Conservation (phyloP, 1,284 basidiomycete genomes). For the Tilletia indica region DNA sequence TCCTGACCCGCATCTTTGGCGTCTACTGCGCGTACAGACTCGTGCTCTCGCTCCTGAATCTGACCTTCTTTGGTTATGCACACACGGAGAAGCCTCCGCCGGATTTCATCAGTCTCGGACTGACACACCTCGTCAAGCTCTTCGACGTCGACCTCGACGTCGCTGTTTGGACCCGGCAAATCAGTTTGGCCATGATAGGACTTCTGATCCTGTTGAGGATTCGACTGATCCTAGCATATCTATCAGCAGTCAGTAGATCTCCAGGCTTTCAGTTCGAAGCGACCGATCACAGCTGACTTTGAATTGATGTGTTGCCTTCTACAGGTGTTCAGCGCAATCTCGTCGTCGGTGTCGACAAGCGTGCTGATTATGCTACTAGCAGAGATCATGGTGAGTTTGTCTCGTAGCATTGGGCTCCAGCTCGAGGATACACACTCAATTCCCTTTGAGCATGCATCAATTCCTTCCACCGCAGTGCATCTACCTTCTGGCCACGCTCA, state of each 20-base stretch:
- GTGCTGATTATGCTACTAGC: conserved; percentile 58
- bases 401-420: too few relatives aligned
- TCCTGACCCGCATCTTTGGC: conserved; percentile 54
- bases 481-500: conserved; percentile 58
- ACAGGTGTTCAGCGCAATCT: conserved; percentile 56
- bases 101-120: conserved; percentile 50
- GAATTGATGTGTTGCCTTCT: neutral
- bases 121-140: conserved; percentile 49
- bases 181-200: conserved; percentile 56
- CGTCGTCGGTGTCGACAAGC: conserved; percentile 55
- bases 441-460: conserved; percentile 2
- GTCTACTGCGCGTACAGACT: conserved; percentile 55
- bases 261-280: too few relatives aligned
- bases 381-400: conserved; percentile 54
- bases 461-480: conserved; percentile 44
- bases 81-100: conserved; percentile 46
- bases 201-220: conserved; percentile 57
- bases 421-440: neutral
- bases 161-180: conserved; percentile 54
- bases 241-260: conserved; percentile 36
- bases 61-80: conserved; percentile 34
- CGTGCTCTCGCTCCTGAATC: conserved; percentile 32
- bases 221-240: conserved; percentile 55
- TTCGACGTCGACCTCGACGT: conserved; percentile 57
- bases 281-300: neutral